Base-by-base conservation (phyloP, 495 filamentous ascomycete genomes). In the Penicillium diatomitis region DNA sequence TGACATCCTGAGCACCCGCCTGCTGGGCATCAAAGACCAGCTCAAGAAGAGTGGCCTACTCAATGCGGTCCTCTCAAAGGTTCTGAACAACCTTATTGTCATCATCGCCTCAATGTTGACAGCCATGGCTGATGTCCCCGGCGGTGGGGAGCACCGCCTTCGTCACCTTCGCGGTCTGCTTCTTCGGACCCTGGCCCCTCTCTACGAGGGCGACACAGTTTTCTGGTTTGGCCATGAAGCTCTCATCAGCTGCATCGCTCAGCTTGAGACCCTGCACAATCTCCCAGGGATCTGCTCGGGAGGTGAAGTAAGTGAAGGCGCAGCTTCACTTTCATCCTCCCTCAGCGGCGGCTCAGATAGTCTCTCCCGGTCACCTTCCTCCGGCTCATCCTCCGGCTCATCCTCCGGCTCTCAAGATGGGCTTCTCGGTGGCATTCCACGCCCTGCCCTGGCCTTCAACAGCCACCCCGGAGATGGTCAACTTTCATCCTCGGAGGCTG, bases 11-110 rank as follows among this genome's bases (percentile, higher is more conserved):
- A 36, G 46, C 5, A 38, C 44, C 6, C 44, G 11, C 4, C 36
- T 61, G 6, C 36, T 50, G 7, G 29, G 49, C 10, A 28, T 56
- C 6, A 41, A 34, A 4, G 11, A 46, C n/a, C 53, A 48, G 12
- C 32, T 56, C 0, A 5, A 41, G 7, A 30, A 32, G 6, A 30
- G 31, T 7, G 32, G 46, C 32, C 12, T 41, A 32, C 42, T 49
- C 10, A 34, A 32, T 4, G 32, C 41, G 8, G 5, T 9, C 0
- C 46, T 54, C 27, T 36, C 33, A 10, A 39, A 40, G 5, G 41
- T 32, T 8, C 36, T 55, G 4, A 44, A 48, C 20, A 34, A 47
- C 35, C 49, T 55, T 8, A 40, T 44, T 11, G 45, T 47, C 32
- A 41, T 51, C 27, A 33, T 55, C 12, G 38, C 39, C 4, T 48